Evolutionary conservation across 2,329 filamentous ascomycete genomes (phyloP).

Genomic region (Immersiporthe knoxdaviesiana): DNA sequence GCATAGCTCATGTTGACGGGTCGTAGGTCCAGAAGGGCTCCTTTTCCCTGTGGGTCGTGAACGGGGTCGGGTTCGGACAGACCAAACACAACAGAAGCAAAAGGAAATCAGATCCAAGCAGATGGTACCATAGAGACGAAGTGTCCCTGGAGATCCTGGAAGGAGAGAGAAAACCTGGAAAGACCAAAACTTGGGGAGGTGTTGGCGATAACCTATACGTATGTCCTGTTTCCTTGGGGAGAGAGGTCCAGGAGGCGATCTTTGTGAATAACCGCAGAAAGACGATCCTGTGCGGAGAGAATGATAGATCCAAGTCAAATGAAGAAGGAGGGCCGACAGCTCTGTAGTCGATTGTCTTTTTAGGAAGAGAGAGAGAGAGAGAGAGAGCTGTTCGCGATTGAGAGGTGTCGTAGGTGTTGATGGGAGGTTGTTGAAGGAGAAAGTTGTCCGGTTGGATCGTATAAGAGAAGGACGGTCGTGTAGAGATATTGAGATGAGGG

Average conservation of each 20-base stretch:
- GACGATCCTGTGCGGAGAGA: not conserved
- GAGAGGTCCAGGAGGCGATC: not conserved
- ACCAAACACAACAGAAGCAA: conserved; percentile 22
- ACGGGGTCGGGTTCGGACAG: conserved; percentile 18
- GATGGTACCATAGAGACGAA: conserved; percentile 15
- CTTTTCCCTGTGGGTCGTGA: conserved; percentile 14
- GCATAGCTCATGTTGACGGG: conserved; percentile 10
- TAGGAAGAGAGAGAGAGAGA: too few species aligned
- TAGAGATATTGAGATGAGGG: not conserved
- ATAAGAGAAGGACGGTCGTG: not conserved
- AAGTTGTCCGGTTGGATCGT: not conserved
- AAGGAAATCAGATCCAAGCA: conserved; percentile 20
- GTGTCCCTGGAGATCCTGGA: conserved; percentile 18
- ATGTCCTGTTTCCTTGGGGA: conserved; percentile 29
- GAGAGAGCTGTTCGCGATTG: not conserved
- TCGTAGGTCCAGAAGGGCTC: conserved; percentile 7
- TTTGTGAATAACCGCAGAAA: not conserved
- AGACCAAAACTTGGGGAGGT: conserved; percentile 23
- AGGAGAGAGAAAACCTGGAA: conserved; percentile 17
- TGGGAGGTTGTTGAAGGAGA: not conserved
- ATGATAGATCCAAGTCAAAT: not conserved
- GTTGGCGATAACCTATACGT: conserved; percentile 31
- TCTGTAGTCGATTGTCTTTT: not conserved
- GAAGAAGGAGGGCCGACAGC: not conserved
- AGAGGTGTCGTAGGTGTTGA: not conserved